These are phyloP conservation scores for Miscanthus lutarioriparius DNA, from an alignment of 176 grass and related monocot genomes.

Conservation along the genomic window DNA sequence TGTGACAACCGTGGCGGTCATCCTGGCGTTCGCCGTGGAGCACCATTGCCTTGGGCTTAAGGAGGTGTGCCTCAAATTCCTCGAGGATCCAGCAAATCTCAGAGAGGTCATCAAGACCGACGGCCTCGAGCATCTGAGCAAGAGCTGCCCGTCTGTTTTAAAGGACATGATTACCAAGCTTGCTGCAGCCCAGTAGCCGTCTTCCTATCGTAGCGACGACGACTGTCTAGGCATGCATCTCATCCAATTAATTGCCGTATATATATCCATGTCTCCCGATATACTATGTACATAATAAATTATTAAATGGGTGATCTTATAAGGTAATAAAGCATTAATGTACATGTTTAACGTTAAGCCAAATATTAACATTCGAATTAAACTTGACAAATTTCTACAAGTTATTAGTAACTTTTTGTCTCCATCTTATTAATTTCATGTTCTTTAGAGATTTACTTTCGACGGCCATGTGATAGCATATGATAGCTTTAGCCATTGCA, in stretches of 20 bases:
- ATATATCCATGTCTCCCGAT: not conserved
- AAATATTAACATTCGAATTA: too few species aligned
- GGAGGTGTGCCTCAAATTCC: not conserved
- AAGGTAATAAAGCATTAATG: too few species aligned
- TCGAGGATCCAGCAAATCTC: not conserved
- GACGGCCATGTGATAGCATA: too few species aligned
- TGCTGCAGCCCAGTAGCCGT: not conserved
- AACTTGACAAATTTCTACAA: too few species aligned
- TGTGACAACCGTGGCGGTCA: not conserved
- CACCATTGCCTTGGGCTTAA: not conserved
- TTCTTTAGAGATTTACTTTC: too few species aligned
- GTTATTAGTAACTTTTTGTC: too few species aligned
- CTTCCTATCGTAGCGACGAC: not conserved
- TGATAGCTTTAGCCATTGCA: too few species aligned
- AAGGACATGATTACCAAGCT: not conserved
- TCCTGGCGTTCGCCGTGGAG: constrained; percentile 1
- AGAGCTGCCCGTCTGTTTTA: not conserved
- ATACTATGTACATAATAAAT: not conserved
- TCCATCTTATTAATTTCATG: too few species aligned
- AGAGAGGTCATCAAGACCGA: not conserved
- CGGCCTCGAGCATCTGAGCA: not conserved
- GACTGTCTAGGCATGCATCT: not conserved
- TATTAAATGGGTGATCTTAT: too few species aligned
- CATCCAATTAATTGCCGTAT: not conserved
- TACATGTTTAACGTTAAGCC: too few species aligned